Evolutionary conservation across 169 alveolate species (phyloP).

Genomic region (Besnoitia besnoiti): DNA sequence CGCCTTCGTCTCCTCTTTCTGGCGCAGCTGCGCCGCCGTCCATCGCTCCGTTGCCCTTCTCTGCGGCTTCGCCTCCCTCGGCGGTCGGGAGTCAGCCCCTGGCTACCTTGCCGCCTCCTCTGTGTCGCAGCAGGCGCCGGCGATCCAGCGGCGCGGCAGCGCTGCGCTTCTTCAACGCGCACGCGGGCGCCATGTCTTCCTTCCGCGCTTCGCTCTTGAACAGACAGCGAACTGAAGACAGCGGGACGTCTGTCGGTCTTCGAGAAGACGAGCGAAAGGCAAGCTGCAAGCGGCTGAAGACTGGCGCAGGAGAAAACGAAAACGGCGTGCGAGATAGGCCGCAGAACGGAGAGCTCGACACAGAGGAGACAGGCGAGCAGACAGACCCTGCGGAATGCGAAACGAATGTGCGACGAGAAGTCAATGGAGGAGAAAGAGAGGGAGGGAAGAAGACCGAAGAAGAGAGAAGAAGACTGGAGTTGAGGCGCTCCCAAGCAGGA

Average conservation of each 20-base stretch:
- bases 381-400: neutral
- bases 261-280: no score
- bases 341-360: neutral
- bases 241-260: neutral
- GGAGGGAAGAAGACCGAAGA: neutral
- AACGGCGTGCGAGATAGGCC: no score
- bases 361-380: neutral
- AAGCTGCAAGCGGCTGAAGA: no score
- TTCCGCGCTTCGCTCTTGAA: neutral
- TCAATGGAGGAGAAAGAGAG: neutral
- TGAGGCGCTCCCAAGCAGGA: no score
- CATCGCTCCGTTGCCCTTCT: neutral
- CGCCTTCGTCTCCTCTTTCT: neutral
- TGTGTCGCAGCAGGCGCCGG: neutral
- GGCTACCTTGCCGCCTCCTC: neutral
- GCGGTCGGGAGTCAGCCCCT: neutral
- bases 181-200: neutral
- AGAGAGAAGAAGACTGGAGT: neutral
- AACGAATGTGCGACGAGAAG: neutral
- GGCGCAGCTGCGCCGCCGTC: neutral
- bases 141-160: neutral
- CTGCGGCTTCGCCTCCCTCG: neutral
- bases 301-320: no score
- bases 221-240: no score
- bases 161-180: neutral